Percentiles rank a stretch among this genome's conserved stretches.
Conservation (phyloP, 371 early-diverging fungal species). For the Entomophthora muscae region DNA sequence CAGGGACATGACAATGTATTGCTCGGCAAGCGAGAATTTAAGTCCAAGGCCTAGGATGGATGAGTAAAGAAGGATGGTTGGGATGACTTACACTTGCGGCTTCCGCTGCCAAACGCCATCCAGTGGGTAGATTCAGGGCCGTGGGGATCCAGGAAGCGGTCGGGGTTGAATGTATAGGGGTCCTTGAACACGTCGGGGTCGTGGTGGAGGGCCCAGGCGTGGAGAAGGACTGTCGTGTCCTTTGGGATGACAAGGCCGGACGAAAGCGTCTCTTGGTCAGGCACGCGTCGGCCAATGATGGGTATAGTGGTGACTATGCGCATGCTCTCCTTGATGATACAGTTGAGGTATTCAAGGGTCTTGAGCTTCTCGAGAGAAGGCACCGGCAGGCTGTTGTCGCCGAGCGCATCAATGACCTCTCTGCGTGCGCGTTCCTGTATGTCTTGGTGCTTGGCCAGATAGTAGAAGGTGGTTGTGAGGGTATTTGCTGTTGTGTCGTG, state of each 20-base stretch:
- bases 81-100: neutral
- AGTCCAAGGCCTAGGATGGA: too few species aligned
- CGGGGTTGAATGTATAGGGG: constrained; percentile 3
- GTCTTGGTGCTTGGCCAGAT: too few species aligned
- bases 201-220: too few species aligned
- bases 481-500: constrained; percentile 31
- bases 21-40: constrained; percentile 3
- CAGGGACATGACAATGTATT: neutral
- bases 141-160: constrained; percentile 1
- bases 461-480: constrained; percentile 20
- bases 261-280: neutral
- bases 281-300: neutral
- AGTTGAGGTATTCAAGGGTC: neutral
- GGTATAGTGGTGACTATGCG: neutral
- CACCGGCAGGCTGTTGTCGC: neutral
- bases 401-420: constrained; percentile 16
- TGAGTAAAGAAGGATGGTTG: too few species aligned
- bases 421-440: constrained; percentile 19
- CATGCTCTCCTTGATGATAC: too few species aligned
- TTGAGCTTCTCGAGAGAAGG: neutral
- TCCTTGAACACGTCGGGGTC: neutral
- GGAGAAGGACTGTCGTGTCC: neutral
- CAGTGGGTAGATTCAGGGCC: neutral
- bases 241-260: neutral
- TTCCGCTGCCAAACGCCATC: neutral